Conservation (phyloP, 2,329 filamentous ascomycete species). For the Niveomyces coronatus region DNA sequence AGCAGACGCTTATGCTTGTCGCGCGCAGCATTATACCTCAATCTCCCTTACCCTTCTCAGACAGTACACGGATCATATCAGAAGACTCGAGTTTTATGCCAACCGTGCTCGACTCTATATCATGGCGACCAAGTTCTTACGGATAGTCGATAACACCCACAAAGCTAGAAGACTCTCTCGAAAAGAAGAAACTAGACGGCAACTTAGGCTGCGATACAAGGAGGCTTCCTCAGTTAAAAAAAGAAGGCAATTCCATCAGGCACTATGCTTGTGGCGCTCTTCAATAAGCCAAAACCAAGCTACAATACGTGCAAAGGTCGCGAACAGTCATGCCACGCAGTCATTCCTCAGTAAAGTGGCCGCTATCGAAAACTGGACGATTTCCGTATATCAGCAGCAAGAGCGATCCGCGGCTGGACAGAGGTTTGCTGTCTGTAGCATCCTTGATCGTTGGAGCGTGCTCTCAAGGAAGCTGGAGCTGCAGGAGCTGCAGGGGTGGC, state of each 20-base stretch:
- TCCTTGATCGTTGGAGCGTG: constrained; percentile 16
- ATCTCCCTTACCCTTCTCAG: not conserved
- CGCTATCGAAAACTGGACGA: constrained; percentile 16
- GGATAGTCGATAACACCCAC: constrained; percentile 3
- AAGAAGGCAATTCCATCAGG: constrained; percentile 5
- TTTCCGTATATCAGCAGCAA: constrained; percentile 12
- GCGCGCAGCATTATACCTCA: not conserved
- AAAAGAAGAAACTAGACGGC: constrained; percentile 8
- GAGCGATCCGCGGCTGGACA: not conserved
- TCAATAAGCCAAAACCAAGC: not conserved
- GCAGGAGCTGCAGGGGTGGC: constrained; percentile 18
- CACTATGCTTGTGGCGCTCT: constrained; percentile 1
- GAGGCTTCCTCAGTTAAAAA: constrained; percentile 5
- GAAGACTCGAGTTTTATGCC: constrained; percentile 2
- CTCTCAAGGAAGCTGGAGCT: constrained; percentile 15
- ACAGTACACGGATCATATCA: not conserved
- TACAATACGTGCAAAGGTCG: not conserved
- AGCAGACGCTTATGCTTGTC: not conserved
- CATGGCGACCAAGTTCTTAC: constrained; percentile 5
- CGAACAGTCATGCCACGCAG: constrained; percentile 8
- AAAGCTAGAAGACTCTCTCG: not conserved
- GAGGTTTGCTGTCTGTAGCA: not conserved
- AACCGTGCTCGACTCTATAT: constrained; percentile 7
- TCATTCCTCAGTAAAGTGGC: not conserved
- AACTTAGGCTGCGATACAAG: constrained; percentile 7